Percentiles rank a stretch among this genome's conserved stretches.
These are phyloP conservation scores for Fraxinus anomala DNA, from an alignment of 257 asterid species.

Conservation along the genomic window DNA sequence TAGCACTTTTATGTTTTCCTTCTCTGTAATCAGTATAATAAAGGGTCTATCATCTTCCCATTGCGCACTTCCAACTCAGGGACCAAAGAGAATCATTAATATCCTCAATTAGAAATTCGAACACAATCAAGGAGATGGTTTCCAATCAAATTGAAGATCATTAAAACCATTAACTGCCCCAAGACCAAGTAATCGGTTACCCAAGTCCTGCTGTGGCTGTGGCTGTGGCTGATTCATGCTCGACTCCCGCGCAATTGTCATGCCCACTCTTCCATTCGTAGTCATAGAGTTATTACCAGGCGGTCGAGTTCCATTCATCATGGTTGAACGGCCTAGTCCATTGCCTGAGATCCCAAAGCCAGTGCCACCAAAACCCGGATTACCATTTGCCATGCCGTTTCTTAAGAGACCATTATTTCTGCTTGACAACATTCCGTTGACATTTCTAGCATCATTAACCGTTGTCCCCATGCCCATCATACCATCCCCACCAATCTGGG, in stretches of 20 bases:
- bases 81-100: too few species aligned
- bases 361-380: conserved; percentile 52
- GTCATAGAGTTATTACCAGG: conserved; percentile 61
- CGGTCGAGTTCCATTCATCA: conserved; percentile 72
- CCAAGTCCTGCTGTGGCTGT: conserved; percentile 69
- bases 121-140: conserved; percentile 61
- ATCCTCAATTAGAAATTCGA: not conserved
- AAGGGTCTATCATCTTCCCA: too few species aligned
- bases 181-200: conserved; percentile 49
- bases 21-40: too few species aligned
- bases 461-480: conserved; percentile 49
- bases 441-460: conserved; percentile 62
- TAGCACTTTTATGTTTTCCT: conserved; percentile 28
- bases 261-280: conserved; percentile 80
- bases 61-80: too few species aligned
- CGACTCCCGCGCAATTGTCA: conserved; percentile 70
- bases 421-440: conserved; percentile 49
- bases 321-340: conserved; percentile 55
- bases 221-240: conserved; percentile 53
- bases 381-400: conserved; percentile 51
- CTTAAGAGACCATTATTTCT: conserved; percentile 47
- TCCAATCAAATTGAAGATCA: conserved; percentile 69
- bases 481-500: conserved; percentile 64
- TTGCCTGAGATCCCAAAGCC: conserved; percentile 56
- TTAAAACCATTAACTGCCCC: conserved; percentile 49